Evolutionary conservation across 768 basidiomycete species (phyloP).

Genomic region (Termitomyces sp.): DNA sequence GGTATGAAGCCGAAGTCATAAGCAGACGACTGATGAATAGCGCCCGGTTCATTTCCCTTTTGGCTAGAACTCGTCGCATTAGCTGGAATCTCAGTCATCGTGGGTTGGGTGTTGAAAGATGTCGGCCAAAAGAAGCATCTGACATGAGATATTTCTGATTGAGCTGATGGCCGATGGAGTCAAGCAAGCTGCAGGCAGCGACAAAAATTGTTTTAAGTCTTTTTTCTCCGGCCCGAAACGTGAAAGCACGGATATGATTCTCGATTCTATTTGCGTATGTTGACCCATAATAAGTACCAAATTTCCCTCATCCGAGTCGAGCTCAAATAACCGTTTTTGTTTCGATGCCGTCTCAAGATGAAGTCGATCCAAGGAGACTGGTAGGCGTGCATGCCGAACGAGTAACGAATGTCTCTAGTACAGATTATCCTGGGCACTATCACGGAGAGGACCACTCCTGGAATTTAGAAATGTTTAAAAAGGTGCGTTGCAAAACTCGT

Average conservation of each 20-base stretch:
- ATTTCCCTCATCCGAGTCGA: constrained; percentile 1
- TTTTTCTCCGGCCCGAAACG: too few relatives aligned
- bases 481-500: constrained; percentile 46
- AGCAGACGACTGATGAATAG: neutral
- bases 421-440: constrained; percentile 88
- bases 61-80: neutral
- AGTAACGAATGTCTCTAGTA: constrained; percentile 77
- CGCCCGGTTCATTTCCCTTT: neutral
- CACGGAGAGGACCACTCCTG: constrained; percentile 84
- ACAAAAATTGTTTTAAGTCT: too few relatives aligned
- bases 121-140: neutral
- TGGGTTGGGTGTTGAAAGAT: neutral
- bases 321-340: neutral
- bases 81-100: neutral
- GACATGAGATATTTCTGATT: neutral
- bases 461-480: constrained; percentile 69
- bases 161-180: constrained; percentile 1
- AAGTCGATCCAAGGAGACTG: constrained; percentile 40
- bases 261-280: neutral
- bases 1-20: constrained; percentile 63
- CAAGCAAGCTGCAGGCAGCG: too few relatives aligned
- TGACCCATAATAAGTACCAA: neutral
- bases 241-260: too few relatives aligned
- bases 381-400: constrained; percentile 70
- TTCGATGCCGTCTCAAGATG: constrained; percentile 10